Evolutionary conservation across 2,329 filamentous ascomycete genomes (phyloP), one percentile per base, ranked within the genome.

Genomic region (Neopestalotiopsis sp.): DNA sequence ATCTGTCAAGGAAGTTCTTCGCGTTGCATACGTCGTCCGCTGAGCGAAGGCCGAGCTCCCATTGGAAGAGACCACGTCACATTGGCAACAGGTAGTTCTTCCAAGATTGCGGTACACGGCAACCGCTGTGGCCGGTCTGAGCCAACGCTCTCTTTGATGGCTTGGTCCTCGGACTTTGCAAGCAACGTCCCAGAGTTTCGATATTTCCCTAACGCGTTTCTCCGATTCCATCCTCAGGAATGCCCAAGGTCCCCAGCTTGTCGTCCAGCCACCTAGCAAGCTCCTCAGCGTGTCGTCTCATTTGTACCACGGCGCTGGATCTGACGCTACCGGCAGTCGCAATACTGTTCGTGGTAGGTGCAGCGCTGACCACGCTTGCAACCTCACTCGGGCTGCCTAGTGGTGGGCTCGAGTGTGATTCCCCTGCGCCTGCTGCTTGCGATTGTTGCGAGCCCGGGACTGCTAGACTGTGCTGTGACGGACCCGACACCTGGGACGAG

Each of bases 221-320:
- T 40, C 71, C 71, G 2, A 74, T 80, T 4, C 83, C 84, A 66
- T 89, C 86, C 63, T 87, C 84, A 0, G 88, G 86, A 34, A 89
- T 83, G 14, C 79, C 79, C 69, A 90, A 75, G 14, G 82, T 81
- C 5, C 85, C 85, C 5, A 91, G 81, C 79, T 86, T 86, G n/a
- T 86, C 86, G 71, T 91, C 89, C 71, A 91, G 76, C 84, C 86
- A 89, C 67, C 82, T 80, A 30, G 86, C 87, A 67, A 91, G 80
- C 71, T 90, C 88, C 72, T 89, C 86, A 4, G 88, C 86, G 68
- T 89, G 86, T 68, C 85, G 82, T 69, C 88, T 82, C 77, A 88
- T 84, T 9, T 82, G 81, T 65, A 86, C 82, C 24, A 88, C 84
- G 28, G 82, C 85, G 2, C 82, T 82, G 2, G 84, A 79, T 3